These are phyloP conservation scores for Oryza nivara DNA, from an alignment of 176 grass and related monocot species.

Conservation along the genomic window DNA sequence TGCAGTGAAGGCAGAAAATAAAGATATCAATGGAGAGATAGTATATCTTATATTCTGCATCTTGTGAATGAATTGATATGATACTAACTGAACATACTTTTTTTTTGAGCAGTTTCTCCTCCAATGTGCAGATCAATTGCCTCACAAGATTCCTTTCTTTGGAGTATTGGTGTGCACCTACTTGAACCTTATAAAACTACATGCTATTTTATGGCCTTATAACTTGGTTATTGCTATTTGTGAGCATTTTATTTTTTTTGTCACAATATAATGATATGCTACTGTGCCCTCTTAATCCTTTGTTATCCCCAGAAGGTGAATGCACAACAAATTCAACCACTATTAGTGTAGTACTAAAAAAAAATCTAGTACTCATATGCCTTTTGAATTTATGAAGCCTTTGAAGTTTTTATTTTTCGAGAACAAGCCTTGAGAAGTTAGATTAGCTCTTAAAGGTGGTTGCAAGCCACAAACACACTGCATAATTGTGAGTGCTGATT, in stretches of 20 bases:
- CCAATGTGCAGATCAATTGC: slow-evolving; percentile 85
- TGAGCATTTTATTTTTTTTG: slow-evolving; percentile 29
- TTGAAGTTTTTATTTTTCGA: neutral
- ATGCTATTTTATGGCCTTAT: slow-evolving; percentile 3
- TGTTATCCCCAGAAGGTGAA: neutral
- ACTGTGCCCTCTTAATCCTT: slow-evolving; percentile 11
- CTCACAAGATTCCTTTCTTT: slow-evolving; percentile 96
- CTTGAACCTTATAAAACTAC: slow-evolving; percentile 26
- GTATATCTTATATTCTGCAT: slow-evolving; percentile 29
- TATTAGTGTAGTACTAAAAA: slow-evolving; percentile 12
- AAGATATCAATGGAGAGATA: neutral
- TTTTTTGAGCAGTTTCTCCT: slow-evolving; percentile 75
- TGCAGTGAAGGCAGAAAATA: neutral
- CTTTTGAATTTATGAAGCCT: slow-evolving; percentile 18
- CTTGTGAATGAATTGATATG: slow-evolving; percentile 22
- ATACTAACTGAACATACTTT: slow-evolving; percentile 52
- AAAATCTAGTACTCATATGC: slow-evolving; percentile 9
- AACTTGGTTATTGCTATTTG: slow-evolving; percentile 30
- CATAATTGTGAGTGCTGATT: slow-evolving; percentile 4
- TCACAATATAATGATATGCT: slow-evolving; percentile 23
- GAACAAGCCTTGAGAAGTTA: slow-evolving; percentile 3
- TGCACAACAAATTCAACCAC: slow-evolving; percentile 1
- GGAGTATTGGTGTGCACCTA: slow-evolving; percentile 79
- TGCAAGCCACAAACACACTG: slow-evolving; percentile 15
- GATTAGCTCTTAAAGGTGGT: slow-evolving; percentile 7